Evolutionary conservation across 1,139 yeast genomes (phyloP).

Genomic region (Hemisphaericaspora xylanilytica): DNA sequence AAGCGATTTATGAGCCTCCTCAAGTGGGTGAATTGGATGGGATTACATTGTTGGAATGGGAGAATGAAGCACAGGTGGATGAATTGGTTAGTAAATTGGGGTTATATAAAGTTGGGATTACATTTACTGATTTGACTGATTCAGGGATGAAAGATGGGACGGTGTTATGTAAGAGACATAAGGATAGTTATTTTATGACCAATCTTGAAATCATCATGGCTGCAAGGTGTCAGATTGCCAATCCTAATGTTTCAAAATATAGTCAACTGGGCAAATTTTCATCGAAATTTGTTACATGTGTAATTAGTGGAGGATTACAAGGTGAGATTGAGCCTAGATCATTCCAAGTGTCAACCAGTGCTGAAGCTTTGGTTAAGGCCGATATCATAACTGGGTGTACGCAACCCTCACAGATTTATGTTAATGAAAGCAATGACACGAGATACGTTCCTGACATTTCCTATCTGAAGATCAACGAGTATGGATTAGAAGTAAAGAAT

Average conservation of each 20-base stretch:
- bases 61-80: constrained; percentile 54
- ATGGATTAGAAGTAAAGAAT: constrained; percentile 79
- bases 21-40: constrained; percentile 89
- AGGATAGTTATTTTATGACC: constrained; percentile 83
- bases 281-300: constrained; percentile 91
- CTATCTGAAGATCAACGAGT: constrained; percentile 82
- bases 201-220: constrained; percentile 87
- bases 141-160: constrained; percentile 84
- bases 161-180: constrained; percentile 89
- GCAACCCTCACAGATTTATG: constrained; percentile 83
- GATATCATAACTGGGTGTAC: constrained; percentile 85
- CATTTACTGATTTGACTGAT: constrained; percentile 88
- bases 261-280: constrained; percentile 68
- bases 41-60: constrained; percentile 62
- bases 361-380: constrained; percentile 85
- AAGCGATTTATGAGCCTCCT: too few species aligned
- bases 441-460: constrained; percentile 95
- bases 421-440: constrained; percentile 65
- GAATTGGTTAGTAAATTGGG: constrained; percentile 61
- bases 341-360: constrained; percentile 84
- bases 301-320: constrained; percentile 76
- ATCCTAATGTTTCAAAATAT: constrained; percentile 68
- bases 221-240: constrained; percentile 66
- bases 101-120: constrained; percentile 70
- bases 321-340: constrained; percentile 91